phyloP scores from a whole-genome alignment of 129 eudicot genomes.

The Arctium lappa region DNA sequence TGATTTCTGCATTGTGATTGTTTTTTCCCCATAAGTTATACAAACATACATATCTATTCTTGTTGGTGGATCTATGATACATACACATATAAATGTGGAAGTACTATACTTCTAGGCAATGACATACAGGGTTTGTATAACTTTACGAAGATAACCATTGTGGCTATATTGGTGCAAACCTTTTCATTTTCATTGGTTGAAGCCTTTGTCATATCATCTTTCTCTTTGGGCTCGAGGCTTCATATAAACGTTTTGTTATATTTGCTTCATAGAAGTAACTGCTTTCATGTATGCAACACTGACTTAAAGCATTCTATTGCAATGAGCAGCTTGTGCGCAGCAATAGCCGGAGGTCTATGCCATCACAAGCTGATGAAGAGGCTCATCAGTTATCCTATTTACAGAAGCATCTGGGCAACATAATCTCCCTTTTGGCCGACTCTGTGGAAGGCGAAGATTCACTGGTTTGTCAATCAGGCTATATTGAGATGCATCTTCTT shows the following conservation, averaged over 20 bases:
- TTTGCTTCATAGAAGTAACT: not conserved
- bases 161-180: not conserved
- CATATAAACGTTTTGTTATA: not conserved
- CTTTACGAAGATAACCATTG: not conserved
- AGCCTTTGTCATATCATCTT: not conserved
- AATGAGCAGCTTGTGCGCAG: conserved; percentile 85
- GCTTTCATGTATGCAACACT: conserved; percentile 3
- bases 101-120: not conserved
- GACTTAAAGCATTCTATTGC: conserved; percentile 10
- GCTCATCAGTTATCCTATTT: conserved; percentile 90
- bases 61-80: not conserved
- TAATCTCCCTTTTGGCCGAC: conserved; percentile 79
- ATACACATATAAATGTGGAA: not conserved
- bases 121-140: not conserved
- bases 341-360: conserved; percentile 86
- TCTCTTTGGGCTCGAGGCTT: not conserved
- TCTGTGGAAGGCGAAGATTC: conserved; percentile 66
- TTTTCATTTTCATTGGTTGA: not conserved
- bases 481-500: not conserved
- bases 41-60: not conserved
- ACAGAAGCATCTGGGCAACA: conserved; percentile 85
- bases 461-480: conserved; percentile 57
- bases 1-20: not conserved
- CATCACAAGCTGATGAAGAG: conserved; percentile 97
- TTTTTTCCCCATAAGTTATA: not conserved